These are phyloP conservation scores for Dovyalis caffra DNA, from an alignment of 345 rosid genomes.

Conservation along the genomic window DNA sequence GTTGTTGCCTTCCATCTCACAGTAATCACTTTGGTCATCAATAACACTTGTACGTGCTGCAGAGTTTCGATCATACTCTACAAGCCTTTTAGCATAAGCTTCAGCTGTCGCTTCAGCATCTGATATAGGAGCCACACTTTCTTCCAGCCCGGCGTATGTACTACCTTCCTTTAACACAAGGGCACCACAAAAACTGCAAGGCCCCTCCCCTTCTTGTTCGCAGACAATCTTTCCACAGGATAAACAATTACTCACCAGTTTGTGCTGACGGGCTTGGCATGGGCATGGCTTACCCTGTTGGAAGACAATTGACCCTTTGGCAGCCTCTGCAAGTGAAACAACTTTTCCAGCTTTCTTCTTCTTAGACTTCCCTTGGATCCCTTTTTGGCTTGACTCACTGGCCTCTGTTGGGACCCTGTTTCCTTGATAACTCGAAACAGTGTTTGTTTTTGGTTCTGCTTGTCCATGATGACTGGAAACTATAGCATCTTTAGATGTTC, in stretches of 20 bases:
- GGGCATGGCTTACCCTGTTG: conserved; percentile 91
- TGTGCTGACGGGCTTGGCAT: conserved; percentile 88
- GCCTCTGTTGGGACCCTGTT: conserved; percentile 19
- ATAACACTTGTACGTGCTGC: conserved; percentile 93
- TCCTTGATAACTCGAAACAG: conserved; percentile 31
- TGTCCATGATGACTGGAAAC: conserved; percentile 21
- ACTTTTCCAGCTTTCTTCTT: conserved; percentile 90
- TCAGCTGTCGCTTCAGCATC: conserved; percentile 85
- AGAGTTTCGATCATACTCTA: conserved; percentile 84
- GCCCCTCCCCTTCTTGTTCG: conserved; percentile 98
- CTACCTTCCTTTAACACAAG: conserved; percentile 88
- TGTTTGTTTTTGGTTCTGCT: conserved; percentile 28
- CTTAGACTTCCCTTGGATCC: conserved; percentile 48
- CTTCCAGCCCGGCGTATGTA: conserved; percentile 79
- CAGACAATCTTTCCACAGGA: conserved; percentile 97
- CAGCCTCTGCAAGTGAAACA: conserved; percentile 87
- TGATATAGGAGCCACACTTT: conserved; percentile 54
- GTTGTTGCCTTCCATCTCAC: conserved; percentile 83
- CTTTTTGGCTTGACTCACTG: conserved; percentile 34
- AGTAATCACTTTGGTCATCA: conserved; percentile 97
- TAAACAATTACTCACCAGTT: conserved; percentile 83
- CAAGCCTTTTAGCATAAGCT: conserved; percentile 88
- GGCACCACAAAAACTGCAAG: conserved; percentile 81
- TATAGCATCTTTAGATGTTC: conserved; percentile 48
- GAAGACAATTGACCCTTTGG: conserved; percentile 89